phyloP scores from a whole-genome alignment of 2,329 filamentous ascomycete species.

The Alternaria infectoria region DNA sequence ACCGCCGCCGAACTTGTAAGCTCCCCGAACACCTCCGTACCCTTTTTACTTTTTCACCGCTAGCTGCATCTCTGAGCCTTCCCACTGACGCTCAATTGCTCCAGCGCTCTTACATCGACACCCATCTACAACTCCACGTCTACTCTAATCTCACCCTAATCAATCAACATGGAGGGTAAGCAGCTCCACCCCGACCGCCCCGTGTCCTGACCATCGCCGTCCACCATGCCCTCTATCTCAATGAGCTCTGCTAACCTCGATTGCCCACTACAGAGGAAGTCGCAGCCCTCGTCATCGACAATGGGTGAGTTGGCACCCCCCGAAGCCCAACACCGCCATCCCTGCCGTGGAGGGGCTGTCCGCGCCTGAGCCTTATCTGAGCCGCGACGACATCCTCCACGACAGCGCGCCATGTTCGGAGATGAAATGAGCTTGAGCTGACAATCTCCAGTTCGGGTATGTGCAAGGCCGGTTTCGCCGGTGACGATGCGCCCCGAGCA shows the following conservation, averaged over 20 bases:
- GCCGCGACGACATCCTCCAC: slow-evolving; percentile 28
- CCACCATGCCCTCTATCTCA: slow-evolving; percentile 32
- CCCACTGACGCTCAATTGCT: slow-evolving; percentile 38
- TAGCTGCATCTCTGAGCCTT: slow-evolving; percentile 26
- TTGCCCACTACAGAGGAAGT: slow-evolving; percentile 83
- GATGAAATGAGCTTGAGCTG: slow-evolving; percentile 42
- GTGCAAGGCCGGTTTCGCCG: slow-evolving; percentile 99
- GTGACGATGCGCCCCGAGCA: slow-evolving; percentile 99
- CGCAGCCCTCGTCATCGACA: slow-evolving; percentile 99
- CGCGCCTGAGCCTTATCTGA: slow-evolving; percentile 31
- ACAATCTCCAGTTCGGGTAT: slow-evolving; percentile 86
- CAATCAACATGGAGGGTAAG: slow-evolving; percentile 71
- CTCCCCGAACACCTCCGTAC: slow-evolving; percentile 31
- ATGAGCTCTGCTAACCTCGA: slow-evolving; percentile 45
- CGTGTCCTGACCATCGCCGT: slow-evolving; percentile 23
- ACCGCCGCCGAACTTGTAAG: slow-evolving; percentile 43
- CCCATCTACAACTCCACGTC: slow-evolving; percentile 39
- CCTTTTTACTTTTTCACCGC: slow-evolving; percentile 34
- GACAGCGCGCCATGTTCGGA: slow-evolving; percentile 28
- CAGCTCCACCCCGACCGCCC: slow-evolving; percentile 49
- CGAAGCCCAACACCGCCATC: slow-evolving; percentile 43
- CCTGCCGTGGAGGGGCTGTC: slow-evolving; percentile 48
- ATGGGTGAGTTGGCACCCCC: slow-evolving; percentile 81
- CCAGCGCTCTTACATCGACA: slow-evolving; percentile 39
- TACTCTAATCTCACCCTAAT: slow-evolving; percentile 49